Evolutionary conservation across 768 basidiomycete genomes (phyloP).

Genomic region (Crepidotus variabilis): DNA sequence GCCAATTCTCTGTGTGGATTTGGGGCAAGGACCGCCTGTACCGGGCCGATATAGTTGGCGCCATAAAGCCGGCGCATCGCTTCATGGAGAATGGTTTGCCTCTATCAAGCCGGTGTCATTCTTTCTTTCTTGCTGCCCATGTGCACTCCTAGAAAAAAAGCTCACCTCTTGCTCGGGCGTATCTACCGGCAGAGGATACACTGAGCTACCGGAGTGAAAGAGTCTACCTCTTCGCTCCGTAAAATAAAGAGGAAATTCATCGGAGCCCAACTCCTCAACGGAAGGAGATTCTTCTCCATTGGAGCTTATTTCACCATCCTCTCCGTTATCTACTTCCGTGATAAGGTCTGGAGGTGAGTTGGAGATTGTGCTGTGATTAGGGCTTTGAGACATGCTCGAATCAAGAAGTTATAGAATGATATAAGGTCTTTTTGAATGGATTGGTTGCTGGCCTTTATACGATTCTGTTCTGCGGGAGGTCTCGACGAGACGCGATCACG

Average conservation of each 20-base stretch:
- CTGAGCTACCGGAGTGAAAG: conserved; percentile 64
- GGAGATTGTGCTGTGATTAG: neutral
- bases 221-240: conserved; percentile 54
- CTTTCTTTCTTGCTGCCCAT: neutral
- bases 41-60: conserved; percentile 58
- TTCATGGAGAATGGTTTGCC: conserved; percentile 27
- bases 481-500: neutral
- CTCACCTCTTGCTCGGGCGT: conserved; percentile 63
- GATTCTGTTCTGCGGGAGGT: neutral
- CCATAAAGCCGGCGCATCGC: conserved; percentile 48
- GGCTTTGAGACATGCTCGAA: neutral
- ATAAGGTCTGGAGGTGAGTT: neutral
- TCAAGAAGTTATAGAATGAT: neutral
- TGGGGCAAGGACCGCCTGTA: conserved; percentile 44
- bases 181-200: conserved; percentile 75
- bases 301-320: conserved; percentile 1
- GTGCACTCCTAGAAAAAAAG: conserved; percentile 7
- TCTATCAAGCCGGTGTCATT: neutral
- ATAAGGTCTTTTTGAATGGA: neutral
- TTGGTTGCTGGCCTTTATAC: neutral
- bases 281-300: conserved; percentile 14
- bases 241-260: conserved; percentile 63
- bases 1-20: conserved; percentile 39
- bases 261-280: conserved; percentile 36
- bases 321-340: neutral